These are phyloP conservation scores for Gossypium gossypioides DNA, from an alignment of 441 rosid genomes.

Conservation along the genomic window DNA sequence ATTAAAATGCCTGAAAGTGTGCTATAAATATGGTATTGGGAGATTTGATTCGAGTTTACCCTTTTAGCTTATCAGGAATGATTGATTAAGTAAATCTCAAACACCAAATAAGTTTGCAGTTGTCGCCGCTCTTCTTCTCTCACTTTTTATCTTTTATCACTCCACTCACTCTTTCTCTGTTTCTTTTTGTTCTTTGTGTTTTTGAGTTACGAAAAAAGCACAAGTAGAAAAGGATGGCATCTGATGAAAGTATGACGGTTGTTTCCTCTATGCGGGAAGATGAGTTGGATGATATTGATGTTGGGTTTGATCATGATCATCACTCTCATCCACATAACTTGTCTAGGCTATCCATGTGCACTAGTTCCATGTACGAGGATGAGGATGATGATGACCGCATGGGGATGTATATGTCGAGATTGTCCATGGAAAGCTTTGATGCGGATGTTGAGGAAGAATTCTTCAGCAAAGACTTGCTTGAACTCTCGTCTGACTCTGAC, in stretches of 20 bases:
- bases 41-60: neutral
- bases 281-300: constrained; percentile 31
- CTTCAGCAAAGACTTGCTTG: neutral
- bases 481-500: constrained; percentile 13
- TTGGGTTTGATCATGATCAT: constrained; percentile 23
- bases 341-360: constrained; percentile 64
- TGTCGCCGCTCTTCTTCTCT: neutral
- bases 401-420: constrained; percentile 10
- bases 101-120: constrained; percentile 16
- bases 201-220: neutral
- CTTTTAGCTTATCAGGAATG: constrained; percentile 24
- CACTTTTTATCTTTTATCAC: neutral
- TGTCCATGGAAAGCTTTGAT: constrained; percentile 14
- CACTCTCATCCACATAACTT: constrained; percentile 29
- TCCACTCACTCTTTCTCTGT: neutral
- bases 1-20: neutral
- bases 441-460: constrained; percentile 16
- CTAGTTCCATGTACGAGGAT: constrained; percentile 46
- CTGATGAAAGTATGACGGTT: constrained; percentile 30
- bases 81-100: constrained; percentile 2
- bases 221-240: constrained; percentile 33
- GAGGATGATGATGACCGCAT: neutral
- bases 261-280: constrained; percentile 27
- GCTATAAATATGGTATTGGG: constrained; percentile 20
- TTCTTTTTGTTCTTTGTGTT: neutral